phyloP scores from a whole-genome alignment of 441 rosid species.

The Brassica hybrid region DNA sequence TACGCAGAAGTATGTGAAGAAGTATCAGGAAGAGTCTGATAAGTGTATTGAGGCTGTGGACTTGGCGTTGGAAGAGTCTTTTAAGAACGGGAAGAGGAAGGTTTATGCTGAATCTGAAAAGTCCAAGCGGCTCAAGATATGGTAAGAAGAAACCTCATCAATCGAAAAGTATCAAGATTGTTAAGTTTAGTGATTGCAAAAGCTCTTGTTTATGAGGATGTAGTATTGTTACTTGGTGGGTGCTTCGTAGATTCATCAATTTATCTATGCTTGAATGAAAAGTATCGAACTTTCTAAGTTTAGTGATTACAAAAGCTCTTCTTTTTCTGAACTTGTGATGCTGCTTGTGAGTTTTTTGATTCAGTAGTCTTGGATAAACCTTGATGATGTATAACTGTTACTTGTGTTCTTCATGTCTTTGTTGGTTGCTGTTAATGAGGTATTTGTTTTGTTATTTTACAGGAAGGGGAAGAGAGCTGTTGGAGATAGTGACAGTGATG shows the following conservation, averaged over 20 bases:
- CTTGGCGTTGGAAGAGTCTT: constrained; percentile 71
- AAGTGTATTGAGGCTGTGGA: constrained; percentile 81
- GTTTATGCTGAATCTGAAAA: constrained; percentile 35
- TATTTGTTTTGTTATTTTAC: constrained; percentile 11
- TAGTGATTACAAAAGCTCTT: too few relatives aligned
- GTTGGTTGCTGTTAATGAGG: constrained; percentile 8
- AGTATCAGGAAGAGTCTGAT: constrained; percentile 78
- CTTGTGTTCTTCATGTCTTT: background rate
- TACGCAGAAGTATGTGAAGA: constrained; percentile 79
- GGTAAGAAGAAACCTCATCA: constrained; percentile 48
- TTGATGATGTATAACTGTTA: too few relatives aligned
- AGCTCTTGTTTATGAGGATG: background rate
- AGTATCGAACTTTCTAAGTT: too few relatives aligned
- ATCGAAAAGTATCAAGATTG: background rate
- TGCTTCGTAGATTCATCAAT: too few relatives aligned
- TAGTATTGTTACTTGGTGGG: too few relatives aligned
- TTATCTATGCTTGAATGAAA: too few relatives aligned
- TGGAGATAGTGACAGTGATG: constrained; percentile 70
- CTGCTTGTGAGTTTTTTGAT: background rate
- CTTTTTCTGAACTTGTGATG: background rate
- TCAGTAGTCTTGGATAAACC: background rate
- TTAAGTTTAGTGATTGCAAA: constrained; percentile 16
- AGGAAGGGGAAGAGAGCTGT: constrained; percentile 82
- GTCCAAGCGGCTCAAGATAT: constrained; percentile 71
- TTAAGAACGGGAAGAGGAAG: constrained; percentile 53